These are phyloP conservation scores for Balakata baccata DNA, from an alignment of 345 rosid species.

Conservation along the genomic window DNA sequence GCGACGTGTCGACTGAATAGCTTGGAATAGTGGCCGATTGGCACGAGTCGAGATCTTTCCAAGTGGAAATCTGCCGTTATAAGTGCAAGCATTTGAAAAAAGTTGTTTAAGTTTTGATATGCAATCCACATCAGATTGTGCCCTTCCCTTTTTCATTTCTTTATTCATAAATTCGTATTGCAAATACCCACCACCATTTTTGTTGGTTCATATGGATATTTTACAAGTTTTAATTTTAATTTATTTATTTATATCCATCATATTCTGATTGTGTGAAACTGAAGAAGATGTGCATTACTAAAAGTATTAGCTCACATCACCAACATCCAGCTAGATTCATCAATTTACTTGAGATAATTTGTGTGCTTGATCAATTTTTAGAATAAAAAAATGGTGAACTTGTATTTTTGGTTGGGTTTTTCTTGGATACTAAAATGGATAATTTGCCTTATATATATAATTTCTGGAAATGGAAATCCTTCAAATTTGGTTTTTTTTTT, in stretches of 20 bases:
- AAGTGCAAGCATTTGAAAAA: not conserved
- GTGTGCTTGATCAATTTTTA: too few relatives aligned
- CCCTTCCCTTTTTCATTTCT: not conserved
- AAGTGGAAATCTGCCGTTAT: slow-evolving; percentile 30
- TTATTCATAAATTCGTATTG: not conserved
- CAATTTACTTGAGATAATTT: too few relatives aligned
- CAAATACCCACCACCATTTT: not conserved
- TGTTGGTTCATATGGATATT: slow-evolving; percentile 1
- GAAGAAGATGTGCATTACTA: not conserved
- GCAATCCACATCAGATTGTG: slow-evolving; percentile 28
- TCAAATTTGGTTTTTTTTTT: too few relatives aligned
- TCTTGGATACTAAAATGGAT: too few relatives aligned
- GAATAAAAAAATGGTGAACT: too few relatives aligned
- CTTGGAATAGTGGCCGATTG: slow-evolving; percentile 10
- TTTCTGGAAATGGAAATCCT: too few relatives aligned
- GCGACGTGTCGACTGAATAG: too few relatives aligned
- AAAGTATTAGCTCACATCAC: not conserved
- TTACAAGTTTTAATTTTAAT: not conserved
- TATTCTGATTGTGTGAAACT: not conserved
- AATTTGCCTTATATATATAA: too few relatives aligned
- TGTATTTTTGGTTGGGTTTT: too few relatives aligned
- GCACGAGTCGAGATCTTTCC: slow-evolving; percentile 25
- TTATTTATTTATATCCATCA: not conserved
- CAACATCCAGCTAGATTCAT: not conserved
- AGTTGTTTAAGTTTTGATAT: not conserved